Evolutionary conservation across 768 basidiomycete genomes (phyloP).

Genomic region (Rhodotorula graminis): DNA sequence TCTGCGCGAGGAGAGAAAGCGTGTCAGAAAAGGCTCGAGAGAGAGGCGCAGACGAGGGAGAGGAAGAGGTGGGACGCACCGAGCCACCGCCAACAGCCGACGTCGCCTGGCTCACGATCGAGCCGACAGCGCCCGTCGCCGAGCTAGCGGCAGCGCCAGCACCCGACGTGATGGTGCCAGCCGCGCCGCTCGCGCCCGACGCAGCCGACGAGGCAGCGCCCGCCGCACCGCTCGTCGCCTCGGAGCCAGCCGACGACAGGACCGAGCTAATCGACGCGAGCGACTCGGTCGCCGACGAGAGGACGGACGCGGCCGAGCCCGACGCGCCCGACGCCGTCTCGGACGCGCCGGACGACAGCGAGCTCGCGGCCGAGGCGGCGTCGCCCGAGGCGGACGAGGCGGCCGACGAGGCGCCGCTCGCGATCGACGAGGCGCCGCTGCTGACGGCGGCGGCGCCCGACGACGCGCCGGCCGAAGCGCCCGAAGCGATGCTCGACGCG

Average conservation of each 20-base stretch:
- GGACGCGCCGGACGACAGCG: neutral
- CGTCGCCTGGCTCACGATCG: neutral
- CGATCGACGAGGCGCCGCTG: neutral
- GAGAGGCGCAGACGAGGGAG: neutral
- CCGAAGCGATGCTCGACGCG: neutral
- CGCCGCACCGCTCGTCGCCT: neutral
- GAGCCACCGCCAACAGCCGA: neutral
- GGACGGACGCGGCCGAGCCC: neutral
- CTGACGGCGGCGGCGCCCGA: neutral
- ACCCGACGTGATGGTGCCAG: neutral
- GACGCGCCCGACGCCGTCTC: neutral
- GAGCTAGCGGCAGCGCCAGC: neutral
- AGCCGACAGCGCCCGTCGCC: neutral
- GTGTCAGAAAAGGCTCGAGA: neutral
- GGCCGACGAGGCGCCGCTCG: neutral
- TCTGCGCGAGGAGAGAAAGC: neutral
- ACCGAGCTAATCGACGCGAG: too few species aligned
- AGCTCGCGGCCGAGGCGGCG: neutral
- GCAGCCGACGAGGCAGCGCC: neutral
- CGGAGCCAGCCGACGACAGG: too few species aligned
- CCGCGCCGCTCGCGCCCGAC: neutral
- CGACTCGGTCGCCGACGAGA: too few species aligned
- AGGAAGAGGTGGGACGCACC: neutral
- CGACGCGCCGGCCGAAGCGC: neutral
- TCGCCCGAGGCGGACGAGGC: neutral